Percentiles rank a stretch among this genome's conserved stretches.
phyloP scores from a whole-genome alignment of 2,329 filamentous ascomycete species.

The Curvularia sp. region DNA sequence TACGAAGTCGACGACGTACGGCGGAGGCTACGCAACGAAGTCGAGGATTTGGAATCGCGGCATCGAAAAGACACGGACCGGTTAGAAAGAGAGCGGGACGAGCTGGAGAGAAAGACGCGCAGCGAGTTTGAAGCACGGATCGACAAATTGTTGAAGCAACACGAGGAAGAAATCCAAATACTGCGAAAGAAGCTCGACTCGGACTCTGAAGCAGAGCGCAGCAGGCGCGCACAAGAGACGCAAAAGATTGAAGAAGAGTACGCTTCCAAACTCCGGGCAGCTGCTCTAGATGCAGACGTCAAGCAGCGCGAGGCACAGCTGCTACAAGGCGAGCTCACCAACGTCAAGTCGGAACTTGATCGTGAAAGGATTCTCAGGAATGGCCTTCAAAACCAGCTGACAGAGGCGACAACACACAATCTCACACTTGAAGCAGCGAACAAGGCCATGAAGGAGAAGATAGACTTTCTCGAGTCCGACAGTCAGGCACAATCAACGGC shows the following conservation, averaged over 20 bases:
- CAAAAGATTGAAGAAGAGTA: conserved; percentile 66
- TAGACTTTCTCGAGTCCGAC: conserved; percentile 88
- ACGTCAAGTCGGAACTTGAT: conserved; percentile 51
- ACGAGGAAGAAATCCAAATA: conserved; percentile 72
- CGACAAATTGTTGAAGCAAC: conserved; percentile 64
- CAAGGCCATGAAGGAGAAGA: conserved; percentile 77
- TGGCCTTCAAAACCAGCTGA: conserved; percentile 63
- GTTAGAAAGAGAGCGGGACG: conserved; percentile 59
- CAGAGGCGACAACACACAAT: conserved; percentile 50
- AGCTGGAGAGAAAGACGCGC: conserved; percentile 53
- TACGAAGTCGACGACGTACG: conserved; percentile 60
- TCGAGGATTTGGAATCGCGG: conserved; percentile 62
- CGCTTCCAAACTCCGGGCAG: conserved; percentile 62
- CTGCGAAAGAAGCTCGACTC: conserved; percentile 68
- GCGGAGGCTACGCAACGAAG: conserved; percentile 62
- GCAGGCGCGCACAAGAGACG: conserved; percentile 66
- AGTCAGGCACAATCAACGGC: conserved; percentile 87
- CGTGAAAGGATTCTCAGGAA: conserved; percentile 68
- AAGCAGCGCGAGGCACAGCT: conserved; percentile 62
- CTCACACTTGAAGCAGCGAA: conserved; percentile 74
- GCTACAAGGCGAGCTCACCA: conserved; percentile 60
- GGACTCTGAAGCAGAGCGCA: conserved; percentile 71
- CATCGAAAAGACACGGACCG: conserved; percentile 65
- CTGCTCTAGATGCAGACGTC: conserved; percentile 64
- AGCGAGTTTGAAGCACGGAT: conserved; percentile 60